Evolutionary conservation across 2,329 filamentous ascomycete species (phyloP), one percentile per base, ranked within the genome.

Genomic region (Microsporum ferrugineum): DNA sequence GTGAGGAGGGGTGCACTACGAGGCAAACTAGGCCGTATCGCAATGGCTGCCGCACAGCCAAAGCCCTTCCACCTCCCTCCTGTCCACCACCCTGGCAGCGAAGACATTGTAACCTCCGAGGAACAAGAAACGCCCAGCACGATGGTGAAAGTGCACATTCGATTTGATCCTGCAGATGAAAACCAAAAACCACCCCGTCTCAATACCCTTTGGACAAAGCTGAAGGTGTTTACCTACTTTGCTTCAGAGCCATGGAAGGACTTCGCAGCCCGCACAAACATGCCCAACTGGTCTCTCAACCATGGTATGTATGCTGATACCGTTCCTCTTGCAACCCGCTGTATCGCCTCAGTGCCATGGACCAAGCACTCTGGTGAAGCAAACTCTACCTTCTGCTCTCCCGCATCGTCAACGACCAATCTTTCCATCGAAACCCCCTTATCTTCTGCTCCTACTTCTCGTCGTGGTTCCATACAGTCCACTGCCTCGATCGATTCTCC

Each of bases 161-260:
- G 84, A 39, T 87, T 86, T 66, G 84, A 87, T 63, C 84, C 84
- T 1, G 66, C 71, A 3, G 77, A 80, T 3, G 75, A 78, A 39
- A 68, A 70, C 43, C 73, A 77, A 55, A 66, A 73, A 27, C 84
- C 84, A 14, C 84, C 84, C 1, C 74, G 72, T 39, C 76, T 87
- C 1, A 75, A 77, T 51, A 77, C 73, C 12, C 69, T 86, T 53
- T 73, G 70, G 59, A 81, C 76, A 62, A 84, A 81, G 68, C 71
- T 87, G 29, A 82, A 80, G 64, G 79, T 78, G n/a, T 73, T 74
- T 60, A 86, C 84, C 1, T 85, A 78, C 69, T 86, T 78, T 71
- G 75, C 81, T 45, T 78, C 77, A 7, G 71, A 73, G 8, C 78
- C 83, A 0, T 79, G 81, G 66, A 71, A 73, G 1, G 72, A 76